These are phyloP conservation scores for Phytophthora niederhauseri DNA, from an alignment of 352 stramenopile species.

Conservation along the genomic window DNA sequence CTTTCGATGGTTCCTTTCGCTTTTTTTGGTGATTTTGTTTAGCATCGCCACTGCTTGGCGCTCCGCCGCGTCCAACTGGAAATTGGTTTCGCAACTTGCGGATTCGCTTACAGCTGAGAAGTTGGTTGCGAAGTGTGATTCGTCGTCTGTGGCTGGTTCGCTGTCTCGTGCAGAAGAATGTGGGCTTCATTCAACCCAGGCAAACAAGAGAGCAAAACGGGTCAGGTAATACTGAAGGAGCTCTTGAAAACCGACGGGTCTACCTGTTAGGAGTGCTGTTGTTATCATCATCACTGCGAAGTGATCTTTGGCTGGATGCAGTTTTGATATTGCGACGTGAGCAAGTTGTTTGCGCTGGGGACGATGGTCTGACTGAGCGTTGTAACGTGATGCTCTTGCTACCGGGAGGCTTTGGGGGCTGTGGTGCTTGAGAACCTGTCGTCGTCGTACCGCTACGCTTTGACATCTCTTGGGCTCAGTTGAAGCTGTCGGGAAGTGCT, in stretches of 20 bases:
- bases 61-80: conserved; percentile 30
- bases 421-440: conserved; percentile 5
- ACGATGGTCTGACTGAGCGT: conserved; percentile 20
- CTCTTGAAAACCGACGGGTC: neutral
- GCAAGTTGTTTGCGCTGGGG: conserved; percentile 3
- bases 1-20: conserved; percentile 50
- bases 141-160: conserved; percentile 47
- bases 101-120: neutral
- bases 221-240: neutral
- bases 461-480: conserved; percentile 18
- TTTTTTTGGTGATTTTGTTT: conserved; percentile 40
- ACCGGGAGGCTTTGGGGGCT: conserved; percentile 24
- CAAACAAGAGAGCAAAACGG: neutral
- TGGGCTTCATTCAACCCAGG: conserved; percentile 19
- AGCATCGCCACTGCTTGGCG: conserved; percentile 46
- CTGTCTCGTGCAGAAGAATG: conserved; percentile 29
- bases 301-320: neutral
- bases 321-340: conserved; percentile 21
- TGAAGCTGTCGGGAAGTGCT: neutral
- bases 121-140: conserved; percentile 1
- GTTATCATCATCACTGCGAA: conserved; percentile 18
- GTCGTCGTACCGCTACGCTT: conserved; percentile 8
- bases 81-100: neutral
- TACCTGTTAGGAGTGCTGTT: conserved; percentile 25
- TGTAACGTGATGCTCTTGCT: conserved; percentile 14